Evolutionary conservation across 1,284 basidiomycete genomes (phyloP), one percentile per base, ranked within the genome.

Genomic region (Rhodotorula sp.): DNA sequence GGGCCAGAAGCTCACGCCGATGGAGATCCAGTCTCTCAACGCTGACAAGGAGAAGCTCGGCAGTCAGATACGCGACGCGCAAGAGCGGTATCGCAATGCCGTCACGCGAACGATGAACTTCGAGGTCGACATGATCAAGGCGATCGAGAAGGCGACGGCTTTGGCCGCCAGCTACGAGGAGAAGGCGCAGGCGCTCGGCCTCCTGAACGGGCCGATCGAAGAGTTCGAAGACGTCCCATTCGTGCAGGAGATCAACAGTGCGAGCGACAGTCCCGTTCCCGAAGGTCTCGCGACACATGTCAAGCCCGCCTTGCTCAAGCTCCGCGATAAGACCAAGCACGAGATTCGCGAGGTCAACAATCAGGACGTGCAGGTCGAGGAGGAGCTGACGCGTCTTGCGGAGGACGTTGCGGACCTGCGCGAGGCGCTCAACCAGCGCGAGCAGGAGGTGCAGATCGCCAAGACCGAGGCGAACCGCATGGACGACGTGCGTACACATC

Each of bases 151-250:
- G 15, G 75, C 74, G 6, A 55, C 67, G 44, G 59, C 55, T 20
- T 50, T 75, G 2, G 61, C 62, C 40, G 65, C 67, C 44, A 59
- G 65, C 31, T 77, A 77, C 69, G 69, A 74, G 40, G 59, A 65
- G 26, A 71, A 66, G 61, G 73, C 72, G 22, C 69, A 70, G 10
- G 62, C 61, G 26, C 63, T 77, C 22, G 75, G 76, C 0, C 48
- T 77, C 22, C 61, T 77, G 3, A 72, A 74, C 22, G 67, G 59
- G 0, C 68, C 73, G 6, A 62, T 74, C 1, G 52, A 57, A 13
- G 76, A 75, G 18, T 75, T 65, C 65, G 76, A 76, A 55, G 54
- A 75, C 28, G 72, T 77, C 48, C 63, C 75, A 20, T 77, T 77
- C 48, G 63, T 55, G 46, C 76, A 76, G 44, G 76, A 77, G 68